These are phyloP conservation scores for Ormosia semicastrata DNA, from an alignment of 306 rosid species.

Conservation along the genomic window DNA sequence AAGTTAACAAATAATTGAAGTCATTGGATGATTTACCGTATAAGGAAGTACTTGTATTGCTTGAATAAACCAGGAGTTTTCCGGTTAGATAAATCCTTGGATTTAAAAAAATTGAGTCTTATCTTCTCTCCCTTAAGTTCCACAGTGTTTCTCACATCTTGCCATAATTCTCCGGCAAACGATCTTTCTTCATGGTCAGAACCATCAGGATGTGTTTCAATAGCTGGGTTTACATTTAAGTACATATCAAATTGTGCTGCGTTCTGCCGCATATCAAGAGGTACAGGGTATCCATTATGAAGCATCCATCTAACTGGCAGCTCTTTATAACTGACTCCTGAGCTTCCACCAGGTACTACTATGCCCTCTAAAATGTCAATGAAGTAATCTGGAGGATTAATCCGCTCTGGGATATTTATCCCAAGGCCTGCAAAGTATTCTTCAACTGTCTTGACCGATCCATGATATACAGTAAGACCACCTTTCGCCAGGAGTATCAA, in stretches of 20 bases:
- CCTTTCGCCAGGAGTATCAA: constrained; percentile 84
- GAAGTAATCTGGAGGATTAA: constrained; percentile 80
- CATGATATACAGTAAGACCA: constrained; percentile 79
- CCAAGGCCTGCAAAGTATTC: constrained; percentile 72
- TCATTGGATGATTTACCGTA: constrained; percentile 45
- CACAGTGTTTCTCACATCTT: constrained; percentile 51
- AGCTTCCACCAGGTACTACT: constrained; percentile 42
- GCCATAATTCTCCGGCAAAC: constrained; percentile 71
- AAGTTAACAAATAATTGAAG: not conserved
- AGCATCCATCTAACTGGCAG: constrained; percentile 84
- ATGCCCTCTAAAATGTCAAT: constrained; percentile 87
- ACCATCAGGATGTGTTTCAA: constrained; percentile 31
- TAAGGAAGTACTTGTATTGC: constrained; percentile 73
- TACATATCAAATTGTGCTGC: constrained; percentile 14
- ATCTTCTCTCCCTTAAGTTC: constrained; percentile 60
- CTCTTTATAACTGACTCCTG: constrained; percentile 46
- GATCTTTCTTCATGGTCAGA: constrained; percentile 40
- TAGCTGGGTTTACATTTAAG: constrained; percentile 19
- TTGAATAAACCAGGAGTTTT: constrained; percentile 61
- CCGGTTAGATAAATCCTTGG: constrained; percentile 65
- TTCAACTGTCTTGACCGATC: constrained; percentile 66
- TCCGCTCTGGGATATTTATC: constrained; percentile 61
- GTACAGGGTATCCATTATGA: constrained; percentile 66
- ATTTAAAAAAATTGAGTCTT: constrained; percentile 47
- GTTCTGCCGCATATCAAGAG: constrained; percentile 60